Base-by-base conservation (phyloP, 1,139 yeast genomes). In the Candida freyschussii region DNA sequence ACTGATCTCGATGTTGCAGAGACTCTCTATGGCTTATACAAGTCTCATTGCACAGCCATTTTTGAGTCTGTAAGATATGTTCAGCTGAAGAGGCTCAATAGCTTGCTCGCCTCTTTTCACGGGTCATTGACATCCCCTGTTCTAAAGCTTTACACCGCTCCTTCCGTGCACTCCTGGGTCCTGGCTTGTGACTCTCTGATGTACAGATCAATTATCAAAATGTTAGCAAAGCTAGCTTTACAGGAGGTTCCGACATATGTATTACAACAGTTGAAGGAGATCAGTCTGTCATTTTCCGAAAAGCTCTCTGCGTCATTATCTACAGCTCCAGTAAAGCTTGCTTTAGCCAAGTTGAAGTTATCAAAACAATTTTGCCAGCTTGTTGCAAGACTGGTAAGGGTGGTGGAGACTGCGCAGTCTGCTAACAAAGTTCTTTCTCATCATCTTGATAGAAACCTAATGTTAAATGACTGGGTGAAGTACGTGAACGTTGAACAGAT, bases 1-100 rank as follows among this genome's bases (percentile, higher is more conserved):
- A 56, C 67, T 3, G 86, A 80, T 47, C 53, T 55, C 15, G 87
- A 79, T 47, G 67, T 73, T 26, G 79, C 79, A 4, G 77, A 72
- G 24, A 76, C 85, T 0, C 61, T 82, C 29, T 68, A 64, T 38
- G 75, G 77, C 6, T 56, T 76, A 20, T 83, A 83, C 57, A 70
- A 69, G 41, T 67, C 77, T 5, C 83, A 80, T 48, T 77, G 84
- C 46, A 69, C 71, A 25, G 56, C 76, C 5, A 58, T 82, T 27
- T 73, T 82, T 42, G 86, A 81, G 44, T 65, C 76, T 27, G 60
- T 85, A 41, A 65, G 93, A 44, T 78, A 66, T 52, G 72, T 84
- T 76, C 83, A 80, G 42, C 58, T 80, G 36, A 75, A 74, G 40
- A 73, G 72, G 48, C 60, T 86, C 24, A 69, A 78, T 37, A 61